Percentiles rank a stretch among this genome's conserved stretches.
phyloP scores from a whole-genome alignment of 83 land plant species.

The Thuja plicata region DNA sequence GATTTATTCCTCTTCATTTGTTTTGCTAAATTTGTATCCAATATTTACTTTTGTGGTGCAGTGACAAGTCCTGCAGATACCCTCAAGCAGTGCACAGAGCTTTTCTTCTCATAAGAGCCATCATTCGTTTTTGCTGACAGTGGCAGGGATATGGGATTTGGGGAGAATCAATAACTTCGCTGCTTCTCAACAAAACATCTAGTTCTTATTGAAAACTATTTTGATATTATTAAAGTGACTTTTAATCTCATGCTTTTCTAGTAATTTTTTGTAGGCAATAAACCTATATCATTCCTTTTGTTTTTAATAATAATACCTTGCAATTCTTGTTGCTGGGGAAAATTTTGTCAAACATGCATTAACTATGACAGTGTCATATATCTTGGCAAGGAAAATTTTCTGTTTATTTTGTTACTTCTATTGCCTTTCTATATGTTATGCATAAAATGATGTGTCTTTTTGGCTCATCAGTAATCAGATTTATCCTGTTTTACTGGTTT shows the following conservation, averaged over 20 bases:
- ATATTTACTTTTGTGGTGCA: constrained; percentile 24
- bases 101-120: constrained; percentile 47
- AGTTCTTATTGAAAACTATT: background rate
- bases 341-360: background rate
- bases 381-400: no score
- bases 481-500: background rate
- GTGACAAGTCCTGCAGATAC: constrained; percentile 94
- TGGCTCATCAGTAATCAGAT: background rate
- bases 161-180: background rate
- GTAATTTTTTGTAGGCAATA: background rate
- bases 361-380: background rate
- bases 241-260: background rate
- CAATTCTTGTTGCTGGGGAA: background rate
- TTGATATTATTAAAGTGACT: background rate
- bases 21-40: background rate
- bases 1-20: background rate
- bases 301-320: background rate
- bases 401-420: no score
- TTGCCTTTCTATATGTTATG: background rate
- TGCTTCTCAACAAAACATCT: background rate
- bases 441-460: background rate
- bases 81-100: constrained; percentile 56
- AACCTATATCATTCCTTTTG: background rate
- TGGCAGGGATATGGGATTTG: background rate
- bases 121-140: background rate